These are phyloP conservation scores for Gossypium bickii DNA, from an alignment of 345 rosid species.

Conservation along the genomic window DNA sequence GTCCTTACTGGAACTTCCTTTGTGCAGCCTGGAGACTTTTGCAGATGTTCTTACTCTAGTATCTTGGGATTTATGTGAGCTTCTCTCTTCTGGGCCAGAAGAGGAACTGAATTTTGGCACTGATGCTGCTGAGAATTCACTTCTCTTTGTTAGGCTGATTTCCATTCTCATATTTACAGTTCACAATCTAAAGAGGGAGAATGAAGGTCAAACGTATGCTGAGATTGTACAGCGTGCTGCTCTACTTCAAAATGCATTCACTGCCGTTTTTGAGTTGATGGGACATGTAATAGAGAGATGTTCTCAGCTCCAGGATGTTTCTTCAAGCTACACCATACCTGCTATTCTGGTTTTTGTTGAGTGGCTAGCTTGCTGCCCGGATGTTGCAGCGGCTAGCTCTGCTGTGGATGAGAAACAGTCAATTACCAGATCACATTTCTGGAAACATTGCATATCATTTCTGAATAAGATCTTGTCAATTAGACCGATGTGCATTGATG, in stretches of 20 bases:
- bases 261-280: conserved; percentile 77
- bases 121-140: conserved; percentile 61
- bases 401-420: conserved; percentile 68
- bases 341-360: conserved; percentile 80
- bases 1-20: conserved; percentile 9
- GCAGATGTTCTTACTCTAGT: conserved; percentile 62
- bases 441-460: conserved; percentile 62
- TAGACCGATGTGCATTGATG: conserved; percentile 50
- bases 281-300: conserved; percentile 60
- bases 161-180: conserved; percentile 69
- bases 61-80: conserved; percentile 51
- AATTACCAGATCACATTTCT: conserved; percentile 52
- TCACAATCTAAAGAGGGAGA: conserved; percentile 66
- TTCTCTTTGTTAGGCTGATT: conserved; percentile 63
- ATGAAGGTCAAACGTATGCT: conserved; percentile 80
- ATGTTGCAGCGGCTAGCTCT: conserved; percentile 48
- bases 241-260: conserved; percentile 72
- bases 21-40: conserved; percentile 85
- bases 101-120: conserved; percentile 66
- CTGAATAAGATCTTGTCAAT: conserved; percentile 57
- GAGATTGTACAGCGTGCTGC: conserved; percentile 91
- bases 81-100: conserved; percentile 56
- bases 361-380: conserved; percentile 93
- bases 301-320: conserved; percentile 59
- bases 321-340: conserved; percentile 72